phyloP scores from a whole-genome alignment of 192 early-diverging fungal species.

The Pecoramyces ruminantium region DNA sequence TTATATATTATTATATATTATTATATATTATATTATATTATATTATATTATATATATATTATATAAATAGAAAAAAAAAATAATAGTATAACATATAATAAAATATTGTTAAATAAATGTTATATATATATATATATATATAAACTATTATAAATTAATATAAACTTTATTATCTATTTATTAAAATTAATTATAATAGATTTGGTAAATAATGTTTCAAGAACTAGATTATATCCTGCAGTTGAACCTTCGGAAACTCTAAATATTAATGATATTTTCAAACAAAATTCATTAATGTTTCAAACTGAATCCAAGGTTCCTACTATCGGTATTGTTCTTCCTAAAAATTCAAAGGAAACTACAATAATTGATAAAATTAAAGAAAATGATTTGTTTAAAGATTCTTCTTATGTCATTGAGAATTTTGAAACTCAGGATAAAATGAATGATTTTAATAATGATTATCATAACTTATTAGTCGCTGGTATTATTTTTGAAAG shows the following conservation, averaged over 20 bases:
- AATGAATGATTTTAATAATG: not conserved
- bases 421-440: not conserved
- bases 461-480: not conserved
- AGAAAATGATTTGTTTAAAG: not conserved
- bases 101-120: too few species aligned
- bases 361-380: not conserved
- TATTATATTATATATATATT: too few species aligned
- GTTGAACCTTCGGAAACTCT: not conserved
- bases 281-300: not conserved
- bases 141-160: too few species aligned
- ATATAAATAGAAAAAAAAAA: too few species aligned
- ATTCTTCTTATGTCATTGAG: not conserved
- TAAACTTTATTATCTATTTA: too few species aligned
- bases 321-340: not conserved
- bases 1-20: too few species aligned
- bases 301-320: not conserved
- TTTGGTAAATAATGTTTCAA: not conserved
- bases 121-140: too few species aligned
- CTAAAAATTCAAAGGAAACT: not conserved
- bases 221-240: not conserved
- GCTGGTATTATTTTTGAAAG: not conserved
- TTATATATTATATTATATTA: too few species aligned
- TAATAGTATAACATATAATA: too few species aligned
- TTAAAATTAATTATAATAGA: not conserved
- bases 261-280: not conserved